phyloP scores from a whole-genome alignment of 768 basidiomycete species.

The Boletus subcaerulescens region DNA sequence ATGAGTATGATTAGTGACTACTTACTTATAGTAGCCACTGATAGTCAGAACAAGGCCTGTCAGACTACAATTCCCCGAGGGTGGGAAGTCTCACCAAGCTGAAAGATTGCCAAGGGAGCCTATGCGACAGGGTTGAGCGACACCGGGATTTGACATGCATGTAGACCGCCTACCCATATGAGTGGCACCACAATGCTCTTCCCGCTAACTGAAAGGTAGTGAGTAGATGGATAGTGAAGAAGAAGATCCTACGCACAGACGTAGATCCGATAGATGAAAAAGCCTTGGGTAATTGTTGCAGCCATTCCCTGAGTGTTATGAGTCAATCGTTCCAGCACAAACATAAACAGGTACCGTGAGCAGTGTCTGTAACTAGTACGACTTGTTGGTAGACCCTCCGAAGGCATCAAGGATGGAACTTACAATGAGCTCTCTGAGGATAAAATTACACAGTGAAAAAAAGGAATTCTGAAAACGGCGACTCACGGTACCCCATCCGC shows the following conservation, averaged over 20 bases:
- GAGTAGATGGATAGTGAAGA: neutral
- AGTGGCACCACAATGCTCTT: slow-evolving; percentile 2
- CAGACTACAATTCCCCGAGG: neutral
- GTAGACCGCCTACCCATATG: slow-evolving; percentile 2
- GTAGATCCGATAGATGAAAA: slow-evolving; percentile 4
- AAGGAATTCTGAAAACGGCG: neutral
- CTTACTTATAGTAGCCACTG: slow-evolving; percentile 2
- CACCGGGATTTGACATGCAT: neutral
- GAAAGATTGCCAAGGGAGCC: neutral
- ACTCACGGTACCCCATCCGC: neutral
- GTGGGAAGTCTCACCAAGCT: slow-evolving; percentile 6
- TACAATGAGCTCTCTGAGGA: slow-evolving; percentile 11
- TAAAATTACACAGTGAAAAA: too few relatives aligned
- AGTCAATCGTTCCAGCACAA: too few relatives aligned
- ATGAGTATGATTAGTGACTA: neutral
- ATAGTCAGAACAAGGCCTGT: neutral
- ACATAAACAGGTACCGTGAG: neutral
- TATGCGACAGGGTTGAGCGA: neutral
- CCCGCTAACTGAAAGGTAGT: neutral
- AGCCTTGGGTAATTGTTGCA: neutral
- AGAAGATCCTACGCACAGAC: neutral
- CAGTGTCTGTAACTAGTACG: slow-evolving; percentile 5
- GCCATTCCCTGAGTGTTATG: too few relatives aligned
- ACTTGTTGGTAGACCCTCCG: neutral
- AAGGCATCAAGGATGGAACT: neutral